Percentiles rank a stretch among this genome's conserved stretches.
phyloP scores from a whole-genome alignment of 495 filamentous ascomycete species.

The Aspergillus sparsus region DNA sequence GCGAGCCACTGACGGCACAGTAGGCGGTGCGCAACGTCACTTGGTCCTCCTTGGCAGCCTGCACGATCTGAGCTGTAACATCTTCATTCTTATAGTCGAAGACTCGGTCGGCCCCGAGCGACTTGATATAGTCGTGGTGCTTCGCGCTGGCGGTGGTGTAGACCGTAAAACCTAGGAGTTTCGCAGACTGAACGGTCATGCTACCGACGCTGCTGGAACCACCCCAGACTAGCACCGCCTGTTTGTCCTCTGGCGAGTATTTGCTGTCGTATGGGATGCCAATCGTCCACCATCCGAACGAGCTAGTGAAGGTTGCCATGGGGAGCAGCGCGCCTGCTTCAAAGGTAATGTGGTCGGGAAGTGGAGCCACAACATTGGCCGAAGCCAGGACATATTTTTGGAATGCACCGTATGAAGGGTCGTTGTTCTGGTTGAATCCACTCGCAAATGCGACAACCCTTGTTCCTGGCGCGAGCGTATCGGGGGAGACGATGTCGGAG shows the following conservation, averaged over 20 bases:
- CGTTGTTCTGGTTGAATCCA: conserved; percentile 30
- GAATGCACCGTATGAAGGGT: conserved; percentile 43
- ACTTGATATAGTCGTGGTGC: conserved; percentile 46
- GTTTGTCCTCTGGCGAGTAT: conserved; percentile 30
- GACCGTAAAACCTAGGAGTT: conserved; percentile 42
- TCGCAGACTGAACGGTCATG: conserved; percentile 44
- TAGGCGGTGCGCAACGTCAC: conserved; percentile 35
- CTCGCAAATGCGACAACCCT: conserved; percentile 38
- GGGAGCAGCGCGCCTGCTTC: conserved; percentile 44
- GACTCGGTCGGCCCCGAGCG: conserved; percentile 42
- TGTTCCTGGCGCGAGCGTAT: conserved; percentile 34
- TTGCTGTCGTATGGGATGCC: conserved; percentile 35
- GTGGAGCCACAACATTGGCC: conserved; percentile 23
- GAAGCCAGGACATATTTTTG: conserved; percentile 38
- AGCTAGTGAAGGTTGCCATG: conserved; percentile 35
- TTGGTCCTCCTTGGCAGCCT: conserved; percentile 36
- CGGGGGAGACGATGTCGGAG: conserved; percentile 26
- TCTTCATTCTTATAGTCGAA: conserved; percentile 46
- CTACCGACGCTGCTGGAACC: conserved; percentile 48
- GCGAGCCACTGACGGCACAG: conserved; percentile 26
- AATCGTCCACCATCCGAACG: conserved; percentile 28
- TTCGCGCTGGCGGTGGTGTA: conserved; percentile 47
- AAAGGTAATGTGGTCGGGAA: conserved; percentile 41
- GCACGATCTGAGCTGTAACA: conserved; percentile 42
- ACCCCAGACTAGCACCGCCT: conserved; percentile 52